Evolutionary conservation across 2,329 filamentous ascomycete species (phyloP), one percentile per base, ranked within the genome.

Genomic region (Talaromyces albobiverticillius): DNA sequence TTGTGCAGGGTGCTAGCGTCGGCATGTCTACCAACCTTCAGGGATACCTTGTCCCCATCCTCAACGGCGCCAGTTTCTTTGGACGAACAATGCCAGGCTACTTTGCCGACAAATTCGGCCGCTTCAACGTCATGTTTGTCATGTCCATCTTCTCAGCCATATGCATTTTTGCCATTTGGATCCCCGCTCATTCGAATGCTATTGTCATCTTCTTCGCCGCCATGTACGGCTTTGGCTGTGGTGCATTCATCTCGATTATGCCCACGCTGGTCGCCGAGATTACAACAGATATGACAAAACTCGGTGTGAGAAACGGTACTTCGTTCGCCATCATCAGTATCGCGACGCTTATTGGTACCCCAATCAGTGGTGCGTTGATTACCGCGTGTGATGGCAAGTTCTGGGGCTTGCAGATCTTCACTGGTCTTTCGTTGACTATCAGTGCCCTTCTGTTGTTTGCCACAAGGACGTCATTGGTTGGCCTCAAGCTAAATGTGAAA

Each of bases 11-110:
- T 0, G 62, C 72, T 43, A 58, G 64, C 2, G 69, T 76, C 49
- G 80, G 81, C 38, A 81, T 84, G 72, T 72, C 71, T 0, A 40
- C 57, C 1, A 61, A 67, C 14, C 68, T 85, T 1, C 75, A 79
- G 2, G 67, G 70, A 13, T 84, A 84, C 59, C 68, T 84, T 4
- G 64, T 83, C 18, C 66, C 81, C 0, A 77, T 85, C 29, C 66
- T 84, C 14, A 83, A 82, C 59, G 78, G 71, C 2, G 68, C 69
- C 32, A 53, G 51, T 1, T 61, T 71, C 13, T 60, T 61, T 1
- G 70, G 70, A 9, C 63, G 70, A 3, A 56, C 60, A 11, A n/a
- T 72, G 7, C 66, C 69, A 0, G 68, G 68, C 1, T 59, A 63
- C 11, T 25, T 69, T 0, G 65, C 69, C 1, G 70, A 73, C 42